Conservation (phyloP, 805 yeast species). For the Kurtzmaniella cleridarum region DNA sequence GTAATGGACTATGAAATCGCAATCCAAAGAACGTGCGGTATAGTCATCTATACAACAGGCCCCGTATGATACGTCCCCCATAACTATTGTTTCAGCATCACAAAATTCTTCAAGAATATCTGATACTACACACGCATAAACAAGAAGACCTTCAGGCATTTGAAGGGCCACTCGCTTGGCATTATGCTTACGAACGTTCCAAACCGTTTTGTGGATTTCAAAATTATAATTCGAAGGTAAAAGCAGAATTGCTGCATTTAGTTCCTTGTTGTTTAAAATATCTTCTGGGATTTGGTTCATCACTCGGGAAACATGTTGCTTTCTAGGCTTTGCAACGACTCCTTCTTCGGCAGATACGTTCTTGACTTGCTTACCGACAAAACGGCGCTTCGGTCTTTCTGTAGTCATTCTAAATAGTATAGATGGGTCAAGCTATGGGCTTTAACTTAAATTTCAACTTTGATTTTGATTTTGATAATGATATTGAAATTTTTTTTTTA, state of each 20-base stretch:
- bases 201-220: conserved; percentile 91
- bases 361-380: conserved; percentile 45
- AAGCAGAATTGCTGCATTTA: conserved; percentile 77
- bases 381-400: conserved; percentile 45
- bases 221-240: conserved; percentile 91
- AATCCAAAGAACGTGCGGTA: conserved; percentile 87
- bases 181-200: conserved; percentile 74
- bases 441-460: background rate
- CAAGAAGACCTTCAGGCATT: conserved; percentile 94
- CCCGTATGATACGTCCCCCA: conserved; percentile 99
- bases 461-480: no score
- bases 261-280: conserved; percentile 69
- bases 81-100: conserved; percentile 76
- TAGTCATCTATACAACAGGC: conserved; percentile 98
- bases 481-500: no score
- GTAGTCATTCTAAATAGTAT: background rate
- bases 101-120: conserved; percentile 94
- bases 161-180: conserved; percentile 89
- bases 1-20: conserved; percentile 93
- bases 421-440: background rate
- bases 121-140: conserved; percentile 82
- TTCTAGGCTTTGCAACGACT: background rate
- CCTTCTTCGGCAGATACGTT: conserved; percentile 8
- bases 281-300: conserved; percentile 87
- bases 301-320: conserved; percentile 48